Conservation (phyloP, 495 filamentous ascomycete genomes). For the Pseudoneurospora amorphoporcata region DNA sequence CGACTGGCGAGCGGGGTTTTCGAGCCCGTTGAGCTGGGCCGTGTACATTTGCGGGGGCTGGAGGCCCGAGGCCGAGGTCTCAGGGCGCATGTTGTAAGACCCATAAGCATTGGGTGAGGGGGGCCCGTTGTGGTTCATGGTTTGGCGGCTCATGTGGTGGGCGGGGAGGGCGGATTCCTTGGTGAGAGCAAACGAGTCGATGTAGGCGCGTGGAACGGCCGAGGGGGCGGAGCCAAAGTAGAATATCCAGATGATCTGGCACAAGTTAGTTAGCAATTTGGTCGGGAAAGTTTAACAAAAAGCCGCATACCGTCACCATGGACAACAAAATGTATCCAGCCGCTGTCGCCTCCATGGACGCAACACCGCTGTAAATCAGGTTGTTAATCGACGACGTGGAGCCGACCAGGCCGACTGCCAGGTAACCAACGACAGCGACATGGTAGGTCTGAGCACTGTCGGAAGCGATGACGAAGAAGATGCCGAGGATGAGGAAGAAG, state of each 20-base stretch:
- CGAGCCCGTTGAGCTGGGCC: constrained; percentile 86
- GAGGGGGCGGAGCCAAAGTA: constrained; percentile 92
- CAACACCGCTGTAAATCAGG: constrained; percentile 58
- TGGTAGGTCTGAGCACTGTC: constrained; percentile 78
- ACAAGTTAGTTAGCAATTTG: constrained; percentile 12
- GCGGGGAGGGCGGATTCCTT: constrained; percentile 54
- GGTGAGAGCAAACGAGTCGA: constrained; percentile 91
- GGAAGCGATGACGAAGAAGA: constrained; percentile 70
- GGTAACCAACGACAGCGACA: constrained; percentile 84
- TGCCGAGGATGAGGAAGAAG: constrained; percentile 68
- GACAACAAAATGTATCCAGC: constrained; percentile 94
- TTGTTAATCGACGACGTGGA: constrained; percentile 75
- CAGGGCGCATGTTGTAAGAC: constrained; percentile 50
- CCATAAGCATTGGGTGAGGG: constrained; percentile 19
- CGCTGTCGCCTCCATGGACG: constrained; percentile 72
- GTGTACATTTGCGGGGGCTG: constrained; percentile 94
- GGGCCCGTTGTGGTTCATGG: constrained; percentile 43
- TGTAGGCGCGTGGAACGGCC: constrained; percentile 77
- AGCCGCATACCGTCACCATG: constrained; percentile 74
- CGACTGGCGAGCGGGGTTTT: constrained; percentile 84
- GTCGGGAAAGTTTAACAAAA: background rate
- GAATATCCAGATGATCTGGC: constrained; percentile 93
- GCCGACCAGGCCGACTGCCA: constrained; percentile 70
- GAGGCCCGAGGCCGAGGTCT: constrained; percentile 61
- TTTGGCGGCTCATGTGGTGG: constrained; percentile 42